A percentile compares a stretch with the other conserved stretches of the same genome.
Conservation (phyloP, 2,329 filamentous ascomycete species). For the Blastomyces parvus region DNA sequence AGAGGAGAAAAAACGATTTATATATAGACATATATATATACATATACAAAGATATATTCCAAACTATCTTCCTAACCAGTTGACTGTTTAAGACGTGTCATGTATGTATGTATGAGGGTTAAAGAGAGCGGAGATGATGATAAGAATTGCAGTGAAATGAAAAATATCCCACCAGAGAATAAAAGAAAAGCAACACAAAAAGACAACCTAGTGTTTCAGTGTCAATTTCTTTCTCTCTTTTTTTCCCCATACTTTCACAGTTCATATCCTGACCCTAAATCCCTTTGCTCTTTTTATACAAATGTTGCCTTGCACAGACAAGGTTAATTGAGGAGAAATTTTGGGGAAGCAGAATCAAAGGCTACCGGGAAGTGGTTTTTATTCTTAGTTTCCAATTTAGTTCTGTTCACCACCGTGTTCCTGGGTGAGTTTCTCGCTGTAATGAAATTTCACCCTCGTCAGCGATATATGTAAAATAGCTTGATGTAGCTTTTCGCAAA, state of each 20-base stretch:
- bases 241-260: not conserved
- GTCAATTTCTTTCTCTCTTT: not conserved
- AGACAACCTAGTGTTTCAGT: not conserved
- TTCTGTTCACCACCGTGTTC: constrained; percentile 56
- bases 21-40: not conserved
- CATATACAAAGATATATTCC: constrained; percentile 1
- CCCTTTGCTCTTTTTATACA: not conserved
- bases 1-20: not conserved
- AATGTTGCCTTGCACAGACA: not conserved
- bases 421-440: constrained; percentile 67
- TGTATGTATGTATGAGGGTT: not conserved
- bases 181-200: too few species aligned
- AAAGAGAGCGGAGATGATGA: not conserved
- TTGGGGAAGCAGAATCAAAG: not conserved
- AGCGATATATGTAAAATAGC: not conserved
- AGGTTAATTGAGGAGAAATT: not conserved
- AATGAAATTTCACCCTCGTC: not conserved
- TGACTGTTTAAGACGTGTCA: not conserved
- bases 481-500: not conserved
- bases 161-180: not conserved
- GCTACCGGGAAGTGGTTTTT: not conserved
- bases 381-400: constrained; percentile 19
- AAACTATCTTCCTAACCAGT: not conserved
- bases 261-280: not conserved
- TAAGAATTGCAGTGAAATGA: not conserved